These are phyloP conservation scores for Boletellus sp. DNA, from an alignment of 768 basidiomycete species.

Conservation along the genomic window DNA sequence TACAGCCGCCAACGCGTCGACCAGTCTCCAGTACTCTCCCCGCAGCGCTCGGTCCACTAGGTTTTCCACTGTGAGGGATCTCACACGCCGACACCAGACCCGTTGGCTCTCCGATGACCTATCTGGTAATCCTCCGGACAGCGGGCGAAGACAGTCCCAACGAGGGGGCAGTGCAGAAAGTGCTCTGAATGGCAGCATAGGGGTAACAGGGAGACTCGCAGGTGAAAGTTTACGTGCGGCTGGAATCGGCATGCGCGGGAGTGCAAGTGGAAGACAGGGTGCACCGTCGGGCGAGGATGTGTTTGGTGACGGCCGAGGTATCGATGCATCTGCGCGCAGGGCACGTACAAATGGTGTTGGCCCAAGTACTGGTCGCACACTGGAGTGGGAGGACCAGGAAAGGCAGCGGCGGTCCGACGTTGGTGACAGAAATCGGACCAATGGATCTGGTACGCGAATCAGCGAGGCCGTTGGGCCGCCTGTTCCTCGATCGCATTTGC, in stretches of 20 bases:
- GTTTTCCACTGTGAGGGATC: constrained; percentile 47
- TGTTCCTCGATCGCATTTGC: constrained; percentile 18
- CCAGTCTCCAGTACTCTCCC: constrained; percentile 26
- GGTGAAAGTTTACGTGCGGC: constrained; percentile 71
- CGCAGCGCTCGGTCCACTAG: constrained; percentile 32
- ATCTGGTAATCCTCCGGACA: constrained; percentile 19
- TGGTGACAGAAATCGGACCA: constrained; percentile 23
- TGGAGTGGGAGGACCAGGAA: constrained; percentile 27
- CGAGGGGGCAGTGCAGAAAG: constrained; percentile 73
- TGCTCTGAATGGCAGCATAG: constrained; percentile 42
- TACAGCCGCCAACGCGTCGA: constrained; percentile 19
- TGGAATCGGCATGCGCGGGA: constrained; percentile 48
- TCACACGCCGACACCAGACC: constrained; percentile 46
- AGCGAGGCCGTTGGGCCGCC: constrained; percentile 15
- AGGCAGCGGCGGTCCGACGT: constrained; percentile 13
- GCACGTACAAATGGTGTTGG: constrained; percentile 11
- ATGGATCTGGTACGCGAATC: constrained; percentile 22
- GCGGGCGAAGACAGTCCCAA: constrained; percentile 51
- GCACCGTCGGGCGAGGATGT: constrained; percentile 34
- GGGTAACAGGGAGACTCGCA: constrained; percentile 49
- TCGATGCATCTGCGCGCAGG: constrained; percentile 14
- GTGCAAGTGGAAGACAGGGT: constrained; percentile 27
- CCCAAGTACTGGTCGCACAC: constrained; percentile 5
- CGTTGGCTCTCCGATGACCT: constrained; percentile 55
- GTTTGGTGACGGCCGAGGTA: constrained; percentile 29